These are phyloP conservation scores for Arabidopsis arenosa DNA, from an alignment of 345 rosid species.

Conservation along the genomic window DNA sequence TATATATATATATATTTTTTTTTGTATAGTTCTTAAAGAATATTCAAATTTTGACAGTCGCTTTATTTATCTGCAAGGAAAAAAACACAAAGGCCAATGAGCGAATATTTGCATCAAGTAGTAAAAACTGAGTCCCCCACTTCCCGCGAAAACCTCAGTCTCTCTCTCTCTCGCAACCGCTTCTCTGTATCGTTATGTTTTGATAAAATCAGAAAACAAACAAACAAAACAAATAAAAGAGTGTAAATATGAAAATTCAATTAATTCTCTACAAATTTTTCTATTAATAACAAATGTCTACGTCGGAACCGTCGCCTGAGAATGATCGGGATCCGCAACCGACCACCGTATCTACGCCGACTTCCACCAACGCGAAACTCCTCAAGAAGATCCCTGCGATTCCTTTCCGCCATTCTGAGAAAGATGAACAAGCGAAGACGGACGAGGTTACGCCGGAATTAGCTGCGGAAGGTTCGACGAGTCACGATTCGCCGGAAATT, in stretches of 20 bases:
- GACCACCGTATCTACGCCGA: slow-evolving; percentile 32
- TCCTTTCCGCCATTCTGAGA: slow-evolving; percentile 47
- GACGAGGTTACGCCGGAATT: slow-evolving; percentile 2
- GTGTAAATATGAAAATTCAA: slow-evolving; percentile 30
- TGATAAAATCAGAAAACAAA: slow-evolving; percentile 14
- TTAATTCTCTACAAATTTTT: slow-evolving; percentile 3
- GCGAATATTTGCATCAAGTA: slow-evolving; percentile 2
- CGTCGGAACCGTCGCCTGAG: slow-evolving; percentile 42
- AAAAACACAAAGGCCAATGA: not conserved
- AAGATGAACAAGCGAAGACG: slow-evolving; percentile 31
- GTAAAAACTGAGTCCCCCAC: slow-evolving; percentile 34
- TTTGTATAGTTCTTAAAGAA: too few relatives aligned
- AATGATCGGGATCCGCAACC: slow-evolving; percentile 38
- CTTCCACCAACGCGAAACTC: slow-evolving; percentile 45
- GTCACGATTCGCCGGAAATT: slow-evolving; percentile 50
- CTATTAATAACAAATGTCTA: slow-evolving; percentile 14
- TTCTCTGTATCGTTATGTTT: slow-evolving; percentile 38
- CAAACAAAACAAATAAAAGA: not conserved
- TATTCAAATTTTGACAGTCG: too few relatives aligned
- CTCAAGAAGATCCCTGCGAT: slow-evolving; percentile 75
- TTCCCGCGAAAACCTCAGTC: slow-evolving; percentile 73
- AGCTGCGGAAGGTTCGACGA: slow-evolving; percentile 22
- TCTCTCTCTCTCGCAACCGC: slow-evolving; percentile 34
- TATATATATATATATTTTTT: too few relatives aligned
- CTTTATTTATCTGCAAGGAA: not conserved